Percentiles rank a stretch among this genome's conserved stretches.
Evolutionary conservation across 257 asterid genomes (phyloP).

Genomic region (Mitragyna speciosa): DNA sequence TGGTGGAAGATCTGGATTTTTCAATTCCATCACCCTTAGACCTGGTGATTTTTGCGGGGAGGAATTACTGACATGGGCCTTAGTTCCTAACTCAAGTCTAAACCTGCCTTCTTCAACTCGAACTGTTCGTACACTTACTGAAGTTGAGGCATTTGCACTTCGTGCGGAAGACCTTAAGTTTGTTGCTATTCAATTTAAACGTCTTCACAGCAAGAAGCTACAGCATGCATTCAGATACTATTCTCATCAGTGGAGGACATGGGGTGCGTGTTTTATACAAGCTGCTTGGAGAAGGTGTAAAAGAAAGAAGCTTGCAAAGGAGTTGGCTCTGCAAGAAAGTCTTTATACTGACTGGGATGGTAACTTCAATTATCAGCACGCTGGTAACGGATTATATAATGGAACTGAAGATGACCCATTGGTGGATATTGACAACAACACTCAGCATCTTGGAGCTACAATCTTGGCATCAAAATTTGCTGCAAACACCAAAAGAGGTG

Average conservation of each 20-base stretch:
- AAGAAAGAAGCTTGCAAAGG: conserved; percentile 57
- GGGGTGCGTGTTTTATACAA: conserved; percentile 82
- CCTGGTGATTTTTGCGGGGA: conserved; percentile 94
- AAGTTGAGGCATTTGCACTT: conserved; percentile 89
- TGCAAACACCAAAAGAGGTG: conserved; percentile 65
- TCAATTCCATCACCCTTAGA: conserved; percentile 71
- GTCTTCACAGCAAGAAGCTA: conserved; percentile 85
- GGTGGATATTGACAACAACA: conserved; percentile 19
- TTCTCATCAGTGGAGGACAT: conserved; percentile 94
- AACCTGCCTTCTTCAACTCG: conserved; percentile 82
- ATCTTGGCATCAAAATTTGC: conserved; percentile 77
- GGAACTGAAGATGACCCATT: conserved; percentile 19
- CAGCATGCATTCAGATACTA: conserved; percentile 90
- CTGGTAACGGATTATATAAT: conserved; percentile 13
- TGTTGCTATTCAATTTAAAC: conserved; percentile 75
- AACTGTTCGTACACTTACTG: conserved; percentile 70
- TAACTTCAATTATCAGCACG: conserved; percentile 12
- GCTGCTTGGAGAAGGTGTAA: conserved; percentile 77
- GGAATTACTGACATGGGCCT: conserved; percentile 92
- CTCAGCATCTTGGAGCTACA: conserved; percentile 65
- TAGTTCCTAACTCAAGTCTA: conserved; percentile 64
- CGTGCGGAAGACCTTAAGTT: conserved; percentile 89
- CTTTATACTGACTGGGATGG: conserved; percentile 19
- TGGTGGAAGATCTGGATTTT: conserved; percentile 89
- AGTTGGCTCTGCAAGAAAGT: conserved; percentile 53